A percentile compares a stretch with the other conserved stretches of the same genome.
phyloP scores from a whole-genome alignment of 2,329 filamentous ascomycete genomes.

The Penicillium frequentans region DNA sequence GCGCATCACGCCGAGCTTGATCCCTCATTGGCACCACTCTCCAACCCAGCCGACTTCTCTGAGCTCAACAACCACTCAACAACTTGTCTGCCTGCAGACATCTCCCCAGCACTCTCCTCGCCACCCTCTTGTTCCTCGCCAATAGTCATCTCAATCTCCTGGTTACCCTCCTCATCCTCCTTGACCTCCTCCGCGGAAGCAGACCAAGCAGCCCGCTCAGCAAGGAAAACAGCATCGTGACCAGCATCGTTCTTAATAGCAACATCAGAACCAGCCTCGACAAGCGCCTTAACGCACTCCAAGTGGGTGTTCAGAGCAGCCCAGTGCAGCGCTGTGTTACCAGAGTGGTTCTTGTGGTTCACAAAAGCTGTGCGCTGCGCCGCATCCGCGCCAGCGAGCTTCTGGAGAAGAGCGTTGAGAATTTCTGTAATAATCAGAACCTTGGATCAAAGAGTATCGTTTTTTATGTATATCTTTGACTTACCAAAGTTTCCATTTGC shows the following conservation, averaged over 20 bases:
- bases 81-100: constrained; percentile 41
- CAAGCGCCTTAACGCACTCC: constrained; percentile 72
- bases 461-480: constrained; percentile 16
- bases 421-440: constrained; percentile 39
- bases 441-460: background rate
- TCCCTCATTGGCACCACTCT: constrained; percentile 30
- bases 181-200: constrained; percentile 54
- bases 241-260: constrained; percentile 79
- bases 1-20: constrained; percentile 20
- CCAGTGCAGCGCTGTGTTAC: constrained; percentile 94
- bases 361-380: constrained; percentile 32
- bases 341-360: constrained; percentile 68
- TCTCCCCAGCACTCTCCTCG: constrained; percentile 16
- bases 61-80: constrained; percentile 44
- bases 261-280: constrained; percentile 75
- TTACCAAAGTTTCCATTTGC: constrained; percentile 84
- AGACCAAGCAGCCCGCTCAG: constrained; percentile 67
- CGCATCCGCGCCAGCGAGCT: constrained; percentile 29
- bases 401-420: constrained; percentile 48
- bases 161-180: constrained; percentile 17
- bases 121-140: constrained; percentile 17
- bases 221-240: constrained; percentile 75
- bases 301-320: constrained; percentile 87
- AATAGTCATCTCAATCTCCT: constrained; percentile 28
- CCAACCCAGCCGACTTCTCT: constrained; percentile 37